A percentile compares a stretch with the other conserved stretches of the same genome.
Conservation (phyloP, 2,329 filamentous ascomycete genomes). For the Hypoxylon sp. region DNA sequence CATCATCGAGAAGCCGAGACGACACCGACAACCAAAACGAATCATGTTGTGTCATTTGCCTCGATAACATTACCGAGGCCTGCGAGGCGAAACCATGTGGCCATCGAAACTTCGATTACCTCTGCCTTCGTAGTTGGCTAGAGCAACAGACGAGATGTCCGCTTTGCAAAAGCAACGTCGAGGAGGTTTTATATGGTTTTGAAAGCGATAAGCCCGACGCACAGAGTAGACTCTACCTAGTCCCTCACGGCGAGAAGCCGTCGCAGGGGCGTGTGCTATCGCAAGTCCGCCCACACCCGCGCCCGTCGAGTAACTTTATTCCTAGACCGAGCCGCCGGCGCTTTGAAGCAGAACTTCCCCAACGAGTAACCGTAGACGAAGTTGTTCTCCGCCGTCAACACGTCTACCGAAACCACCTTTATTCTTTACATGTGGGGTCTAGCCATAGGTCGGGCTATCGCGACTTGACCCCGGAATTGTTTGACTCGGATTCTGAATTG, state of each 20-base stretch:
- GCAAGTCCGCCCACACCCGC: constrained; percentile 12
- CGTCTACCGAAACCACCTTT: constrained; percentile 78
- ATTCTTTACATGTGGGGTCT: constrained; percentile 83
- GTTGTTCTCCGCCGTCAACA: constrained; percentile 71
- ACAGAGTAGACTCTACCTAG: constrained; percentile 69
- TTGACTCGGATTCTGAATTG: constrained; percentile 73
- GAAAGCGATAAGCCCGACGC: constrained; percentile 57
- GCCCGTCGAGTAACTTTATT: constrained; percentile 6
- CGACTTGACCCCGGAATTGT: constrained; percentile 75
- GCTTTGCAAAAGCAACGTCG: constrained; percentile 73
- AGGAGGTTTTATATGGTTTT: constrained; percentile 74
- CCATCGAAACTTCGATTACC: constrained; percentile 85
- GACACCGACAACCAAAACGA: constrained; percentile 49
- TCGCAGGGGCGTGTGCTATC: constrained; percentile 19
- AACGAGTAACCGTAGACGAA: constrained; percentile 47
- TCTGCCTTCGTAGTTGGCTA: constrained; percentile 87
- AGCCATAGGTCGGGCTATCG: constrained; percentile 82
- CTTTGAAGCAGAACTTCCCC: constrained; percentile 30
- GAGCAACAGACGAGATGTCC: constrained; percentile 79
- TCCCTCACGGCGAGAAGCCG: constrained; percentile 53
- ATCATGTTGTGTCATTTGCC: constrained; percentile 85
- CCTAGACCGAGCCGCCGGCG: constrained; percentile 33
- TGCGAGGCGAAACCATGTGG: constrained; percentile 81
- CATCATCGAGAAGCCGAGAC: constrained; percentile 48
- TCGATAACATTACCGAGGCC: constrained; percentile 78